phyloP scores from a whole-genome alignment of 495 filamentous ascomycete species.

The Podospora conica region DNA sequence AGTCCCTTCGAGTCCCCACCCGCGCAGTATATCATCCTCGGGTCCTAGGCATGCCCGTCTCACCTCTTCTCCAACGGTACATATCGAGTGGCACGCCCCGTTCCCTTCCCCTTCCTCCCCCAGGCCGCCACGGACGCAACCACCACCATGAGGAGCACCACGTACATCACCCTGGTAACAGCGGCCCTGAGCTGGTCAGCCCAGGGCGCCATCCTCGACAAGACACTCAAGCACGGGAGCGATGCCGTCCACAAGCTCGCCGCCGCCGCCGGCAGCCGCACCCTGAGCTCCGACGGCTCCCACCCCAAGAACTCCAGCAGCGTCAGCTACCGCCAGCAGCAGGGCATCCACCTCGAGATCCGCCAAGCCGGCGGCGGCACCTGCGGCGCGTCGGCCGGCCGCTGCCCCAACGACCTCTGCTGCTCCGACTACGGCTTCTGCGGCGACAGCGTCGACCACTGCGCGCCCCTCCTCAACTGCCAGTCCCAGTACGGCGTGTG shows the following conservation, averaged over 20 bases:
- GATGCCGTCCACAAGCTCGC: conserved; percentile 1
- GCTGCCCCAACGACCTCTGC: conserved; percentile 27
- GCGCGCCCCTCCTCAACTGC: conserved; percentile 42
- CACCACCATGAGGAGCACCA: not conserved
- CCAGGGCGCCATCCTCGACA: not conserved
- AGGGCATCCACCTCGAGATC: conserved; percentile 10
- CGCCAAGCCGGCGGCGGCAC: conserved; percentile 16
- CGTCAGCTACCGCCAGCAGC: not conserved
- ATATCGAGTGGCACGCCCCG: not conserved
- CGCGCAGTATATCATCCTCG: not conserved
- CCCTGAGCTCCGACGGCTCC: not conserved
- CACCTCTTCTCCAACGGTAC: not conserved
- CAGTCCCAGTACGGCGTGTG: conserved; percentile 41
- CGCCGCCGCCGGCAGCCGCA: not conserved
- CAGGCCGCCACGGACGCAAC: not conserved
- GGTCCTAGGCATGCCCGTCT: not conserved
- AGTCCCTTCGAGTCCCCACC: not conserved
- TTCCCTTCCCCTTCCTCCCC: not conserved
- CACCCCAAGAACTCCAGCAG: conserved; percentile 4
- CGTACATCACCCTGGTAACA: not conserved
- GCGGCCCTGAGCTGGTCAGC: not conserved
- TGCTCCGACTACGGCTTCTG: conserved; percentile 47
- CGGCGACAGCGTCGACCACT: conserved; percentile 43
- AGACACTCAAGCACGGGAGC: not conserved
- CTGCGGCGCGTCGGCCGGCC: conserved; percentile 20